These are phyloP conservation scores for Puccinia hordei DNA, from an alignment of 1,284 basidiomycete genomes.

Conservation along the genomic window DNA sequence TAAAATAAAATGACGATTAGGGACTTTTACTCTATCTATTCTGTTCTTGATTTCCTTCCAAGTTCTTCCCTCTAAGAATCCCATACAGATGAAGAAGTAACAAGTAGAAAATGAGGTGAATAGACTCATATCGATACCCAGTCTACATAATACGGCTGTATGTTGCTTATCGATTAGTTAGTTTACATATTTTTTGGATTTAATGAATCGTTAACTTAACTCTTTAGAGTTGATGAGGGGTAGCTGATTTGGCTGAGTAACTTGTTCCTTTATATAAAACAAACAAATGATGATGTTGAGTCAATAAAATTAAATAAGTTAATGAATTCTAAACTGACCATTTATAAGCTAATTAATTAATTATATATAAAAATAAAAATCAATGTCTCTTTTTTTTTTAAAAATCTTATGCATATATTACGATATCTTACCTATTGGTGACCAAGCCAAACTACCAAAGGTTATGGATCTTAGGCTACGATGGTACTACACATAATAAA, in stretches of 20 bases:
- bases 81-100: conserved; percentile 55
- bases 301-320: no score
- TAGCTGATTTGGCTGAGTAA: background rate
- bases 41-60: conserved; percentile 51
- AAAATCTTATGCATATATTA: no score
- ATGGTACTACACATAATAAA: background rate
- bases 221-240: background rate
- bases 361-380: background rate
- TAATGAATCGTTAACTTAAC: no score
- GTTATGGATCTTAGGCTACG: background rate
- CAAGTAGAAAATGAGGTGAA: conserved; percentile 56
- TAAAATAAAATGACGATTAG: no score
- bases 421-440: background rate
- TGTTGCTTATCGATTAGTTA: no score
- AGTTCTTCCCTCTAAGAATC: conserved; percentile 54
- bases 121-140: conserved; percentile 53
- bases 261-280: background rate
- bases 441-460: background rate
- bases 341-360: background rate
- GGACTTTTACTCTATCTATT: conserved; percentile 14
- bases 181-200: no score
- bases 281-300: no score
- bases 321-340: no score
- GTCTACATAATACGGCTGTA: conserved; percentile 54
- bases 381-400: background rate